These are phyloP conservation scores for Brettanomyces bruxellensis DNA, from an alignment of 805 yeast genomes.

Conservation along the genomic window DNA sequence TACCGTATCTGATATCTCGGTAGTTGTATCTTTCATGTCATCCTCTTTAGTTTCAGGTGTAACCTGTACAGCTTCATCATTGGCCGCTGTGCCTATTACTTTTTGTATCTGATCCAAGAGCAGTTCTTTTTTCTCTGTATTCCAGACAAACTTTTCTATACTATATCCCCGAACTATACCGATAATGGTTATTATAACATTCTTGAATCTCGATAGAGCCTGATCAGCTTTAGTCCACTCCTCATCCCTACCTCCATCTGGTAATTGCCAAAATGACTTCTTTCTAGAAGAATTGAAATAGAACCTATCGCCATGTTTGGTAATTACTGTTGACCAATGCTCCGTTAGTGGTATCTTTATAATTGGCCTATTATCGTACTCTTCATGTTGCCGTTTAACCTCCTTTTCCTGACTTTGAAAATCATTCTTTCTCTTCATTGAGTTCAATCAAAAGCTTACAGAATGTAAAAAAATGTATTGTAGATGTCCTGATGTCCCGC, in stretches of 20 bases:
- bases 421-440: slow-evolving; percentile 3
- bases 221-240: neutral
- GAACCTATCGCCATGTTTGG: slow-evolving; percentile 16
- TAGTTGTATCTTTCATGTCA: neutral
- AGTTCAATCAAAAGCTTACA: too few species aligned
- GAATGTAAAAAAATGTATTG: too few species aligned
- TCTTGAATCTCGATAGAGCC: slow-evolving; percentile 4
- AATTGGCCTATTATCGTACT: neutral
- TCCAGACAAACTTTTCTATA: neutral
- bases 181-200: slow-evolving; percentile 8
- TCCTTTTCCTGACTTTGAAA: neutral
- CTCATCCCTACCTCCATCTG: slow-evolving; percentile 4
- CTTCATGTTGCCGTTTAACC: neutral
- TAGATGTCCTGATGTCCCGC: too few species aligned
- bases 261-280: slow-evolving; percentile 19
- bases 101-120: neutral
- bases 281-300: slow-evolving; percentile 8
- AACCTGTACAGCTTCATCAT: neutral
- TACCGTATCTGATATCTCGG: neutral
- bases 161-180: slow-evolving; percentile 12
- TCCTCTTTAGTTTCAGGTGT: neutral
- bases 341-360: slow-evolving; percentile 8
- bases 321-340: slow-evolving; percentile 16
- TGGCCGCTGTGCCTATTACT: slow-evolving; percentile 1
- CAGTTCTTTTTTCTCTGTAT: neutral